A percentile compares a stretch with the other conserved stretches of the same genome.
Conservation (phyloP, 108 stramenopile genomes). For the Nitzschia sp. region DNA sequence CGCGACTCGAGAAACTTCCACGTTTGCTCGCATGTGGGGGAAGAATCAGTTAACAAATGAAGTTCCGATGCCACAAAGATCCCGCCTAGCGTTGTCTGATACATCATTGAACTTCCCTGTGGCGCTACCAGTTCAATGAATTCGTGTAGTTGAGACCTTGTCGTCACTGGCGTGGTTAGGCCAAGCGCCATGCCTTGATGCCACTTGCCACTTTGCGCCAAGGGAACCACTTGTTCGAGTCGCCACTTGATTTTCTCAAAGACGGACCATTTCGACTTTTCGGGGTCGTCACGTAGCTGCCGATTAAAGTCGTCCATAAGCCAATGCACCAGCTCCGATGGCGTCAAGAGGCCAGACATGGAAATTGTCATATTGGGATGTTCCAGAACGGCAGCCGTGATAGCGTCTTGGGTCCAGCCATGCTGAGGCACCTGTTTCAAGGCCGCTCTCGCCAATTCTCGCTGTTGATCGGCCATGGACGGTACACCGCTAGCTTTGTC, state of each 20-base stretch:
- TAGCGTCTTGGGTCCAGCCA: conserved; percentile 87
- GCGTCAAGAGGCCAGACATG: conserved; percentile 68
- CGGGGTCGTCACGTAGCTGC: conserved; percentile 32
- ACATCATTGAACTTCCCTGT: neutral
- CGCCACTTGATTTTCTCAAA: conserved; percentile 24
- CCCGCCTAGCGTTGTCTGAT: conserved; percentile 59
- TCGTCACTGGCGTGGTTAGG: conserved; percentile 54
- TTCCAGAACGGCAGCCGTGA: conserved; percentile 58
- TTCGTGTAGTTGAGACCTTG: conserved; percentile 55
- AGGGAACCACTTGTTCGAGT: conserved; percentile 41
- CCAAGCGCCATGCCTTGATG: conserved; percentile 87
- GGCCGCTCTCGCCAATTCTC: conserved; percentile 32
- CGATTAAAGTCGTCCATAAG: conserved; percentile 81
- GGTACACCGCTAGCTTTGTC: neutral
- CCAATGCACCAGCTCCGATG: conserved; percentile 68
- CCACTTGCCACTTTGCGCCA: conserved; percentile 53
- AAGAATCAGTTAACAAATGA: conserved; percentile 62
- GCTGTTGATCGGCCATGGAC: conserved; percentile 19
- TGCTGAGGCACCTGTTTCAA: conserved; percentile 59
- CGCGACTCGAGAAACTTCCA: conserved; percentile 66
- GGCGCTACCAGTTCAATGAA: conserved; percentile 60
- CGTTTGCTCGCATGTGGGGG: conserved; percentile 49
- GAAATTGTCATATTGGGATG: conserved; percentile 50
- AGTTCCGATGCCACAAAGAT: conserved; percentile 82
- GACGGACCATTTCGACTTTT: conserved; percentile 29